These are phyloP conservation scores for Hyaloperonospora brassicae DNA, from an alignment of 352 stramenopile species.

Conservation along the genomic window DNA sequence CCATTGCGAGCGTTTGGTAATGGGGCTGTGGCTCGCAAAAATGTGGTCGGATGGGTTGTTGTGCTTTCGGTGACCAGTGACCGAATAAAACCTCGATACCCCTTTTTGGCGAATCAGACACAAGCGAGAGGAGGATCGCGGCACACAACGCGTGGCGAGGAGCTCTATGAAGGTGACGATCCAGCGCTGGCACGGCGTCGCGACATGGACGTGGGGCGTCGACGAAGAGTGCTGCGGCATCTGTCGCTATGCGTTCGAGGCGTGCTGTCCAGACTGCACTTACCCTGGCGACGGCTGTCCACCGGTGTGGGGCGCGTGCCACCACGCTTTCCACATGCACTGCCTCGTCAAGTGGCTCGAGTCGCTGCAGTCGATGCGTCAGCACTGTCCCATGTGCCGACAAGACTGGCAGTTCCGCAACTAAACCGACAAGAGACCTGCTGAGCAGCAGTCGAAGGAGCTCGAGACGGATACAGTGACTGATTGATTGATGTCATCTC, in stretches of 20 bases:
- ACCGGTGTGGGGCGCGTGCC: slow-evolving; percentile 85
- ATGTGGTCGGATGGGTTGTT: too few relatives aligned
- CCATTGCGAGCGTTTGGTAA: too few relatives aligned
- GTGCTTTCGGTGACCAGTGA: too few relatives aligned
- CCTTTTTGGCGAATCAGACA: too few relatives aligned
- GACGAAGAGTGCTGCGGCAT: slow-evolving; percentile 89
- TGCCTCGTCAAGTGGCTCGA: slow-evolving; percentile 91
- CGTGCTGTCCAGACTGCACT: slow-evolving; percentile 73
- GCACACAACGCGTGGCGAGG: too few relatives aligned
- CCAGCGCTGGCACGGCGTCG: slow-evolving; percentile 84
- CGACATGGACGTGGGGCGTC: slow-evolving; percentile 88
- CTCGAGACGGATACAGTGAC: too few relatives aligned
- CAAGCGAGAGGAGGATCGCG: too few relatives aligned
- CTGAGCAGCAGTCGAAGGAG: too few relatives aligned
- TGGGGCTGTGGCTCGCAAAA: too few relatives aligned
- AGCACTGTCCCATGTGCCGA: slow-evolving; percentile 87
- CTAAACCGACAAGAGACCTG: slow-evolving; percentile 13
- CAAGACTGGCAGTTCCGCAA: slow-evolving; percentile 83
- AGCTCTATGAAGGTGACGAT: slow-evolving; percentile 66
- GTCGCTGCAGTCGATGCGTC: slow-evolving; percentile 64
- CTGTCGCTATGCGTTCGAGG: slow-evolving; percentile 77
- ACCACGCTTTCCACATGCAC: slow-evolving; percentile 91
- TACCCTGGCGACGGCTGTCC: slow-evolving; percentile 77
- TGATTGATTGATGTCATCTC: too few relatives aligned
- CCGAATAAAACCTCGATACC: too few relatives aligned